Evolutionary conservation across 768 basidiomycete species (phyloP), one percentile per base, ranked within the genome.

Genomic region (Rhizopogon roseolus): DNA sequence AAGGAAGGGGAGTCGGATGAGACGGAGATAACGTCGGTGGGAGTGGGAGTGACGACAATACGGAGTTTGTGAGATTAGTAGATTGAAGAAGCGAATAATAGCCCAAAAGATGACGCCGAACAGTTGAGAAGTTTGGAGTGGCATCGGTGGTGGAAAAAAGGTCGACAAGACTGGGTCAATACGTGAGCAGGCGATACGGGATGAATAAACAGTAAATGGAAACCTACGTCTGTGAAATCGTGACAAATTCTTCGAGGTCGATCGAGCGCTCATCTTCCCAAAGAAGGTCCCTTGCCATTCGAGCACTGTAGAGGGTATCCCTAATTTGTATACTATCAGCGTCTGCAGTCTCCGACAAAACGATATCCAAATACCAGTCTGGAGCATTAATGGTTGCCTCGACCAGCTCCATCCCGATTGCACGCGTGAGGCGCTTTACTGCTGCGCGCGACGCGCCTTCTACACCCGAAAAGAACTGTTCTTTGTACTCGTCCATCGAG

Each of bases 281-380:
- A n/a, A 99, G 75, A 38, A 99, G 72, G 64, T 97, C 91, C 49
- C 91, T 78, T 13, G 95, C 93, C 88, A 96, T 98, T 53, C 90
- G 84, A 6, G 93, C 94, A 36, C 83, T 84, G 68, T 89, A 91
- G 5, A 97, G 76, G 0, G 92, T 90, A 56, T 96, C 90, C 94
- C 93, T 97, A 58, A 19, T 46, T 57, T 62, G 52, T 53, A 59
- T 39, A 57, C 54, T 52, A 58, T 71, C 41, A 39, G 54, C 48
- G 54, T 60, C 60, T 25, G 49, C 16, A 22, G 36, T 40, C 37
- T 56, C 17, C 55, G 51, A 55, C n/a, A 50, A n/a, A 56, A 52
- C 2, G 43, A 36, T 39, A 76, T 79, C 5, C 32, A 22, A 36
- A 53, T 76, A 93, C 95, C 97, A 99, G 68, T 98, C 92, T 32